Base-by-base conservation (phyloP, 2,329 filamentous ascomycete genomes). In the Phaeosphaeriaceae sp. region DNA sequence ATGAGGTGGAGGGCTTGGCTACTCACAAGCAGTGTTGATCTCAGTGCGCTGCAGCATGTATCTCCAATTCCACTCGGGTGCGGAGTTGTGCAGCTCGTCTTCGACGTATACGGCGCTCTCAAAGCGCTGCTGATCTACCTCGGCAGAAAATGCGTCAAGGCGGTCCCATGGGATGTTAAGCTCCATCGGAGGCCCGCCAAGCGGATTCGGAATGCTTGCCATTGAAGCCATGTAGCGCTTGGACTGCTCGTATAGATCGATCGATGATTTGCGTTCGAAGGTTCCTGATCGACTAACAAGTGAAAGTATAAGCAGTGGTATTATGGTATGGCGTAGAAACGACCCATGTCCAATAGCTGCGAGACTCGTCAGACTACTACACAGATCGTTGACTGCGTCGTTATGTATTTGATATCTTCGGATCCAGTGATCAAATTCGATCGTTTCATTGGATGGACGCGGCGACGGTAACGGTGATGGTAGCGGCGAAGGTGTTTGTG, bases 31-130 rank as follows among this genome's bases (percentile, higher is more conserved):
- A 33, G 21, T 42, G 7, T 13, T n/a, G 15, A 31, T 21, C 7
- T 66, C 47, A 6, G 62, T 45, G 20, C 57, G 33, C 40, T 64
- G 57, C 31, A 71, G 50, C 65, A 69, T 68, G 31, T 67, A 57
- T 58, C 60, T 66, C 68, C 68, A 71, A 48, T 71, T 71, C 66
- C 66, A 71, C 48, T 69, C 68, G 7, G 66, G 63, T 19, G 66
- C 68, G 17, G 45, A 57, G 27, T 41, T 53, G 11, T 40, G 33
- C 51, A 61, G 45, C n/a, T 44, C 11, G 15, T 24, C 40, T 27
- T 54, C 36, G n/a, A 20, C 11, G 11, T 48, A 53, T 1, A 41
- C 7, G 19, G 50, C 22, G 21, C 13, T 54, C 15, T 54, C 46
- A 17, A 31, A 27, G 36, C 47, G 41, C n/a, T 60, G 36, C 24